Conservation (phyloP, 2,329 filamentous ascomycete species). For the Stylonectria norvegica region DNA sequence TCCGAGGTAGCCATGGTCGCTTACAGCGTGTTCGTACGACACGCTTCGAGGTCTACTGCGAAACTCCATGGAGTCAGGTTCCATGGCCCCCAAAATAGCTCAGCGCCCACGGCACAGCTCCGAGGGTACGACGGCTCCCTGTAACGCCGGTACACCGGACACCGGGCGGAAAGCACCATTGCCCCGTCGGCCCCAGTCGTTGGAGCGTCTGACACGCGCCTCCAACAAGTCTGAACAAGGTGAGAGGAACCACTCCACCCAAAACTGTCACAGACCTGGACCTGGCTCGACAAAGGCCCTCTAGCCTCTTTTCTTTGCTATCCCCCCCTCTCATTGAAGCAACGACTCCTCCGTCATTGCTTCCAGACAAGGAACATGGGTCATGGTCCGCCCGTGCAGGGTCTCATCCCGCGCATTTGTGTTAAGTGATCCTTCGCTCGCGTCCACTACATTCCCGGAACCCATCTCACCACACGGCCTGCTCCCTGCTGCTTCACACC, state of each 20-base stretch:
- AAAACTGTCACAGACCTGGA: conserved; percentile 18
- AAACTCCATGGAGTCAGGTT: no score
- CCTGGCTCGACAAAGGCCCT: conserved; percentile 6
- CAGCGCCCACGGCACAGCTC: conserved; percentile 1
- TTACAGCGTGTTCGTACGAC: no score
- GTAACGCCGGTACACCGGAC: no score
- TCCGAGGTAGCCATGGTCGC: no score
- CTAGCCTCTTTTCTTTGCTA: conserved; percentile 8
- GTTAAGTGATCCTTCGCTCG: conserved; percentile 13
- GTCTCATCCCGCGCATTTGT: conserved; percentile 15
- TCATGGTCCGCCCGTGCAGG: conserved; percentile 11
- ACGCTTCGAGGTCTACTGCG: no score
- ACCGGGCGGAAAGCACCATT: no score
- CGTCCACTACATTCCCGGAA: conserved; percentile 3
- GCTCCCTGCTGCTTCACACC: conserved; percentile 4
- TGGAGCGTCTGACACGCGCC: conserved; percentile 18
- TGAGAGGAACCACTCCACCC: conserved; percentile 17
- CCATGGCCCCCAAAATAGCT: conserved; percentile 6
- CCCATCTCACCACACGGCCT: conserved; percentile 5
- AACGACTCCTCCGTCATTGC: conserved; percentile 8
- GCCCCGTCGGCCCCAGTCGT: conserved; percentile 16
- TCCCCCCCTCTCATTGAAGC: conserved; percentile 8
- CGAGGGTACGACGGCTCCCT: conserved; percentile 23
- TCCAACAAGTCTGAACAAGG: conserved; percentile 14
- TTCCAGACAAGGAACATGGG: conserved; percentile 19